Base-by-base conservation (phyloP, 2,329 filamentous ascomycete species). In the Volutella citrinella region DNA sequence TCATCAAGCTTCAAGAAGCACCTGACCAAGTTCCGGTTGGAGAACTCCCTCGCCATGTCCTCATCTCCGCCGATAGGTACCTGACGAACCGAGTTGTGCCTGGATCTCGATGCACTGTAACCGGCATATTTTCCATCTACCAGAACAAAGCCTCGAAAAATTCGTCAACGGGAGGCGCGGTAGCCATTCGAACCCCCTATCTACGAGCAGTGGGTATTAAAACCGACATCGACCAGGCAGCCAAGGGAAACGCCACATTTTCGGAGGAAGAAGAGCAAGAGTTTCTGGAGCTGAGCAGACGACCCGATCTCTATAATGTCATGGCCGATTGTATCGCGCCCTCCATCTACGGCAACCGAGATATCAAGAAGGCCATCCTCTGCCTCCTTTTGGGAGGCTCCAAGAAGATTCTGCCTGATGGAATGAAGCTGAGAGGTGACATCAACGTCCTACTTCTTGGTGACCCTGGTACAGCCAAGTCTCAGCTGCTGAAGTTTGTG, bases 111-210 rank as follows among this genome's bases (percentile, higher is more conserved):
- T 98, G 93, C 61, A 95, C 89, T 4, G 76, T 98, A 13, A 97
- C 93, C 78, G 93, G 93, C 14, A 88, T 98, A 20, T 98, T 96
- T 68, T 96, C 91, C 19, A 97, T 97, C 55, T 98, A 96, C 63
- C 88, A 96, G 61, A 85, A 84, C 51, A 97, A 97, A 63, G 85
- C 83, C 24, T 84, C 79, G 25, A 94, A 90, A 62, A 85, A 83
- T 50, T 80, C 78, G 5, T 78, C 74, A 13, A 79, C 76, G 3
- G 82, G 81, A 32, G 84, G 84, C 3, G 93, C 93, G 3, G 90
- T 97, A 4, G 93, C 93, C 8, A 96, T 98, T 52, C 80, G 93
- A 46, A 97, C 94, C 29, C 93, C 93, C 1, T 98, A 98, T 56
- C 73, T 98, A 10, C 80, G 93, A 44, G 89, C 93, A 1, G 87